phyloP scores from a whole-genome alignment of 306 rosid genomes.

The Sechiopsis laciniata region DNA sequence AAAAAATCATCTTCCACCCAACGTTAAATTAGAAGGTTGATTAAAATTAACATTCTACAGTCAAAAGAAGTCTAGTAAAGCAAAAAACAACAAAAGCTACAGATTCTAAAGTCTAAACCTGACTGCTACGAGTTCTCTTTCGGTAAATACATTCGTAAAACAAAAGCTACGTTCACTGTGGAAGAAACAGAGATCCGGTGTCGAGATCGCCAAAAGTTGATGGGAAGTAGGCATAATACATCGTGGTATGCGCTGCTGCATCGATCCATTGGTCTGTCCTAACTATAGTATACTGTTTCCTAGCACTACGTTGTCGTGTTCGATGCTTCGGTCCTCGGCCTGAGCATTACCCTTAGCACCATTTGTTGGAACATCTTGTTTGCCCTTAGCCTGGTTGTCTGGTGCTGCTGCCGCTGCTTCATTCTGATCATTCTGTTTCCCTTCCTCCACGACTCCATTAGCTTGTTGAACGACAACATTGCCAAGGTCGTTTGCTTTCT shows the following conservation, averaged over 20 bases:
- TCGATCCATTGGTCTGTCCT: conserved; percentile 20
- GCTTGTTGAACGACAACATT: conserved; percentile 22
- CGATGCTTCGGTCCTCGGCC: conserved; percentile 34
- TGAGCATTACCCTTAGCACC: conserved; percentile 32
- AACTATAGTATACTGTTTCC: conserved; percentile 50
- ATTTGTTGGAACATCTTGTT: conserved; percentile 27
- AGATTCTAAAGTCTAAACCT: conserved; percentile 40
- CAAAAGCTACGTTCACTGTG: conserved; percentile 32
- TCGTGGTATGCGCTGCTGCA: not conserved
- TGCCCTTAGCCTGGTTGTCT: conserved; percentile 30
- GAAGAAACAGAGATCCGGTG: not conserved
- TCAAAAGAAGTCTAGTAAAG: conserved; percentile 11
- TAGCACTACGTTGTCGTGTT: conserved; percentile 32
- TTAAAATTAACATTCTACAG: conserved; percentile 17
- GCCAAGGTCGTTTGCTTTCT: conserved; percentile 25
- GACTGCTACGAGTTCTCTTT: conserved; percentile 15
- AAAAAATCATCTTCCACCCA: not conserved
- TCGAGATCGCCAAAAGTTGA: conserved; percentile 18
- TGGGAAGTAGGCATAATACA: conserved; percentile 22
- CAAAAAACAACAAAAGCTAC: conserved; percentile 22
- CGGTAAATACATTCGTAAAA: not conserved
- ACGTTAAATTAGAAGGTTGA: conserved; percentile 19
- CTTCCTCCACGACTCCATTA: conserved; percentile 37
- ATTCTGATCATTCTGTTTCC: conserved; percentile 18
- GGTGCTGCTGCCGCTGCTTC: conserved; percentile 8